phyloP scores from a whole-genome alignment of 2,329 filamentous ascomycete species.

The Fusarium devonianum region DNA sequence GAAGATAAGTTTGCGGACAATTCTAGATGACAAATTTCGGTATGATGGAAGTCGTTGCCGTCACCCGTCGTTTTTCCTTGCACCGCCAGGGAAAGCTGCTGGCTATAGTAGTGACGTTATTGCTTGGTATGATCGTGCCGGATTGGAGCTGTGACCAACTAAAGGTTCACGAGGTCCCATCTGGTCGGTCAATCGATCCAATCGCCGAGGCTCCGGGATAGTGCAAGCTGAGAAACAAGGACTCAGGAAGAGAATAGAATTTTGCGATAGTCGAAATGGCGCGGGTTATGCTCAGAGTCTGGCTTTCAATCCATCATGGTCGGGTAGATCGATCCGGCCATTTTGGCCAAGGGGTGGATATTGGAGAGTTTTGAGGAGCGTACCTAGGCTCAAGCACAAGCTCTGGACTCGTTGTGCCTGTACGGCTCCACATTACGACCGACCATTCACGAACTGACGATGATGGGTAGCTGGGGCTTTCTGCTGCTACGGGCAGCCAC shows the following conservation, averaged over 20 bases:
- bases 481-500: constrained; percentile 1
- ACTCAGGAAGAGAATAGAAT: constrained; percentile 1
- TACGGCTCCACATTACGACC: constrained; percentile 1
- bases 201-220: constrained; percentile 4
- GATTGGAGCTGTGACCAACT: too few relatives aligned
- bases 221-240: neutral
- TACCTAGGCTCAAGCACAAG: constrained; percentile 6
- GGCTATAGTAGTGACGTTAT: constrained; percentile 10
- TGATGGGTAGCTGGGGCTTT: neutral
- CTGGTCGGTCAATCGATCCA: too few relatives aligned
- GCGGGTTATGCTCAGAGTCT: constrained; percentile 5
- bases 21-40: too few relatives aligned
- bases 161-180: too few relatives aligned
- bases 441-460: constrained; percentile 5
- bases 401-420: constrained; percentile 5
- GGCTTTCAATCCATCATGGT: neutral
- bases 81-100: too few relatives aligned
- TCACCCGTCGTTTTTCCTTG: too few relatives aligned
- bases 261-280: neutral
- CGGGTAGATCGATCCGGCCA: constrained; percentile 2
- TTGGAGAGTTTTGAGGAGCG: constrained; percentile 8
- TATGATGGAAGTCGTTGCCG: too few relatives aligned
- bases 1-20: too few relatives aligned
- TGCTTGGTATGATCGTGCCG: too few relatives aligned
- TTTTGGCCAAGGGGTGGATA: constrained; percentile 8